Evolutionary conservation across 805 yeast genomes (phyloP).

Genomic region (Yarrowia divulgata): DNA sequence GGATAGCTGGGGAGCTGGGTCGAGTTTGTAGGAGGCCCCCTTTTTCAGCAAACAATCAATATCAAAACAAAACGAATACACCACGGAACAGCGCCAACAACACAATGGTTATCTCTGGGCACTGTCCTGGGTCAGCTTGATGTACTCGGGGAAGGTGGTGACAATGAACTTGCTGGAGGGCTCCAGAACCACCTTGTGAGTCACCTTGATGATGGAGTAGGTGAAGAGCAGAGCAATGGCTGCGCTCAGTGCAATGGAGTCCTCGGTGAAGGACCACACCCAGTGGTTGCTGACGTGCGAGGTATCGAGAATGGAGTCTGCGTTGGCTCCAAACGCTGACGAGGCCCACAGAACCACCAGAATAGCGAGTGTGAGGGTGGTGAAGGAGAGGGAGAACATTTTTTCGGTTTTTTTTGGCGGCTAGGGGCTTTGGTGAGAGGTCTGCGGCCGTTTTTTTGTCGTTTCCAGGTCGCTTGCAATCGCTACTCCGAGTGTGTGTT

Average conservation of each 20-base stretch:
- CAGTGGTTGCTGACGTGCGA: conserved; percentile 35
- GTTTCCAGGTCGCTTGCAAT: not conserved
- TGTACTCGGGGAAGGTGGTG: conserved; percentile 35
- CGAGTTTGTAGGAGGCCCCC: not conserved
- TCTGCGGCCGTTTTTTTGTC: not conserved
- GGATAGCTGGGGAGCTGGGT: conserved; percentile 17
- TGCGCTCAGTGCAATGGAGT: conserved; percentile 33
- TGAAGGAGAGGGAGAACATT: conserved; percentile 31
- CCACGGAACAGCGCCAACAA: not conserved
- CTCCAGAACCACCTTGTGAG: conserved; percentile 29
- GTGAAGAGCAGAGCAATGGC: conserved; percentile 32
- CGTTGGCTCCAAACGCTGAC: conserved; percentile 34
- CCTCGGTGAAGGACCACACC: conserved; percentile 39
- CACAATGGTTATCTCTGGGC: not conserved
- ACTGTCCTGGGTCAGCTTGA: conserved; percentile 38
- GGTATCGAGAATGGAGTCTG: conserved; percentile 35
- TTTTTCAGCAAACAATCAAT: conserved; percentile 15
- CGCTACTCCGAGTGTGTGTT: conserved; percentile 1
- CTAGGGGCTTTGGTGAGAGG: not conserved
- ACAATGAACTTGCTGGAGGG: conserved; percentile 35
- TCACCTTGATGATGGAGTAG: conserved; percentile 30
- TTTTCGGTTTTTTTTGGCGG: not conserved
- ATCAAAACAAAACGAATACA: not conserved
- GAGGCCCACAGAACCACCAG: conserved; percentile 36
- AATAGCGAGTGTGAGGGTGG: conserved; percentile 36